A percentile compares a stretch with the other conserved stretches of the same genome.
phyloP scores from a whole-genome alignment of 2,329 filamentous ascomycete genomes.

The Fusarium tjaetaba region DNA sequence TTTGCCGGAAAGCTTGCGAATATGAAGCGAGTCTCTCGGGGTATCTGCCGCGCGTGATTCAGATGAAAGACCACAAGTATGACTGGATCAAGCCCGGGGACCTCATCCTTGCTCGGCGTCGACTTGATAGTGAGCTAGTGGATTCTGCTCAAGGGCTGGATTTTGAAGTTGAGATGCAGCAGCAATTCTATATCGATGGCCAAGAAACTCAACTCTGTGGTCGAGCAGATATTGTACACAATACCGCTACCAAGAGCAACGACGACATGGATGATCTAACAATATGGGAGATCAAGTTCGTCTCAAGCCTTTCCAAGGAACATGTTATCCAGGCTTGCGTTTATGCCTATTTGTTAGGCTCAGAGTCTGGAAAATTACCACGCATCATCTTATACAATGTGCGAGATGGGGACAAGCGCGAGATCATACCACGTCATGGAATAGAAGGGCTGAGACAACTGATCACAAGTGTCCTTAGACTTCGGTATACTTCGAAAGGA shows the following conservation, averaged over 20 bases:
- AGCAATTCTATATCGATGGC: neutral
- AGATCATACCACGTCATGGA: constrained; percentile 26
- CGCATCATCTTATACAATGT: constrained; percentile 43
- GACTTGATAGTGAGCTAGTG: constrained; percentile 31
- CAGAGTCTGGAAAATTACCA: constrained; percentile 10
- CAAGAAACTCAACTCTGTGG: constrained; percentile 7
- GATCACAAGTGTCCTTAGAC: constrained; percentile 28
- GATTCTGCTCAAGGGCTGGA: neutral
- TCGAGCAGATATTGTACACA: constrained; percentile 22
- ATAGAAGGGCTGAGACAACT: constrained; percentile 12
- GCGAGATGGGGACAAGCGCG: constrained; percentile 40
- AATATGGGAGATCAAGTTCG: constrained; percentile 48
- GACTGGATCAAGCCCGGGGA: constrained; percentile 41
- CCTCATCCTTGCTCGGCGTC: constrained; percentile 30
- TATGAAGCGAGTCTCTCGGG: constrained; percentile 38
- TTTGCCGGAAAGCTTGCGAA: constrained; percentile 42
- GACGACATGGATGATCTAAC: neutral
- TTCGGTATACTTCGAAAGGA: constrained; percentile 27
- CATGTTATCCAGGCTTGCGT: constrained; percentile 42
- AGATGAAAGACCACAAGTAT: constrained; percentile 42
- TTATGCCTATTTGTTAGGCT: constrained; percentile 40
- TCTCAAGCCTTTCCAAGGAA: constrained; percentile 37
- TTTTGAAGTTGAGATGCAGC: constrained; percentile 11
- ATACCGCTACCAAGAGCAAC: neutral
- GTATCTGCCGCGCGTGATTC: constrained; percentile 40